Evolutionary conservation across 2,329 filamentous ascomycete species (phyloP).

Genomic region (Aspergillus niger): DNA sequence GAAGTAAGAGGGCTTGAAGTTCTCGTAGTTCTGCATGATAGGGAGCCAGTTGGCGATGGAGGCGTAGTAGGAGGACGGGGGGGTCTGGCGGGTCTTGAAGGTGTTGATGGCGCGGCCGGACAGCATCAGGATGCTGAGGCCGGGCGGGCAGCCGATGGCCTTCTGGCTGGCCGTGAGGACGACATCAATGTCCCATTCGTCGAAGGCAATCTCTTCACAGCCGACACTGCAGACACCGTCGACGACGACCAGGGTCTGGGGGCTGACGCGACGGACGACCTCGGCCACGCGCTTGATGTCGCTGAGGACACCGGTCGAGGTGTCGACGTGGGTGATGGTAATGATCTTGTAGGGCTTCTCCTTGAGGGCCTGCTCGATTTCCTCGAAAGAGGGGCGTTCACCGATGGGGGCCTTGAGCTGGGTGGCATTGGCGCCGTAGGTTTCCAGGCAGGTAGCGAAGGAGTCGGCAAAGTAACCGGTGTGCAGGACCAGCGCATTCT

Average conservation of each 20-base stretch:
- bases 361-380: constrained; percentile 84
- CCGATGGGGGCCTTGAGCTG: constrained; percentile 89
- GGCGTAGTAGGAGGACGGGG: constrained; percentile 86
- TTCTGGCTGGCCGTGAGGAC: constrained; percentile 96
- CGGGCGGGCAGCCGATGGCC: constrained; percentile 92
- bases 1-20: constrained; percentile 96
- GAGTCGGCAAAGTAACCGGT: constrained; percentile 97
- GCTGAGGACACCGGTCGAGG: constrained; percentile 91
- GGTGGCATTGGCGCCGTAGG: constrained; percentile 87
- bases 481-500: constrained; percentile 89
- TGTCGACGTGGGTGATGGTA: constrained; percentile 96
- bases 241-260: constrained; percentile 86
- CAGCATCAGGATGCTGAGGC: constrained; percentile 90
- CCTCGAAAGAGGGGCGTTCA: constrained; percentile 78
- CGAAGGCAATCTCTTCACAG: constrained; percentile 92
- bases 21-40: constrained; percentile 99
- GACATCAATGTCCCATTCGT: constrained; percentile 89
- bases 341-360: constrained; percentile 92
- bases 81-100: constrained; percentile 77
- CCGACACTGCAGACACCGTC: constrained; percentile 98
- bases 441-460: constrained; percentile 87
- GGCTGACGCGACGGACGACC: constrained; percentile 81
- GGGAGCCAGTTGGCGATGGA: constrained; percentile 97
- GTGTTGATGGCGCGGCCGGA: constrained; percentile 82
- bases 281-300: constrained; percentile 84